A percentile compares a stretch with the other conserved stretches of the same genome.
Conservation (phyloP, 2,329 filamentous ascomycete genomes). For the Cephalotrichum gorgonifer region DNA sequence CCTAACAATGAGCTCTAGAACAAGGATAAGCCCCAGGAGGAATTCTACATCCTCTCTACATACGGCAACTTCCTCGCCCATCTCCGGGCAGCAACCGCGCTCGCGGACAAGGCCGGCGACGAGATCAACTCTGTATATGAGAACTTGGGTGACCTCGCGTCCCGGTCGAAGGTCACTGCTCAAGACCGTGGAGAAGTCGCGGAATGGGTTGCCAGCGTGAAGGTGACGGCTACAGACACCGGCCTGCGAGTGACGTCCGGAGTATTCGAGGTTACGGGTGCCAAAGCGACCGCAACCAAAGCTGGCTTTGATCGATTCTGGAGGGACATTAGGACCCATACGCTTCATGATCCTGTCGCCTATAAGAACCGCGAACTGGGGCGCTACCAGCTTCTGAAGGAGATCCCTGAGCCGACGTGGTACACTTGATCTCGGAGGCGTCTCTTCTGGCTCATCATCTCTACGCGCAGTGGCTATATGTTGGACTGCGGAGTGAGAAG, state of each 20-base stretch:
- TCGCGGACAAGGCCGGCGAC: constrained; percentile 44
- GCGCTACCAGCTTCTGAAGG: constrained; percentile 41
- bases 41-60: constrained; percentile 54
- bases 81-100: constrained; percentile 45
- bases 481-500: no score
- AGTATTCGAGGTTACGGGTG: constrained; percentile 54
- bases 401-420: constrained; percentile 49
- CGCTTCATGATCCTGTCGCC: constrained; percentile 55
- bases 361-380: constrained; percentile 57
- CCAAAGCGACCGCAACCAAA: constrained; percentile 45
- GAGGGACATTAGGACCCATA: constrained; percentile 57
- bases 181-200: constrained; percentile 48
- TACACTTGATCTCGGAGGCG: constrained; percentile 36
- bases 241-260: constrained; percentile 46
- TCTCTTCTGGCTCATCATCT: neutral
- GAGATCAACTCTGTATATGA: constrained; percentile 24
- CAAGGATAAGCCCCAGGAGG: constrained; percentile 47
- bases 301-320: constrained; percentile 55
- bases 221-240: constrained; percentile 52
- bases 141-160: constrained; percentile 30
- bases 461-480: no score
- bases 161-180: constrained; percentile 33
- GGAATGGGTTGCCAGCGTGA: constrained; percentile 51
- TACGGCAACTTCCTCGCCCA: constrained; percentile 57
- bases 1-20: constrained; percentile 18